Base-by-base conservation (phyloP, 108 stramenopile genomes). In the Fistulifera pelliculosa region DNA sequence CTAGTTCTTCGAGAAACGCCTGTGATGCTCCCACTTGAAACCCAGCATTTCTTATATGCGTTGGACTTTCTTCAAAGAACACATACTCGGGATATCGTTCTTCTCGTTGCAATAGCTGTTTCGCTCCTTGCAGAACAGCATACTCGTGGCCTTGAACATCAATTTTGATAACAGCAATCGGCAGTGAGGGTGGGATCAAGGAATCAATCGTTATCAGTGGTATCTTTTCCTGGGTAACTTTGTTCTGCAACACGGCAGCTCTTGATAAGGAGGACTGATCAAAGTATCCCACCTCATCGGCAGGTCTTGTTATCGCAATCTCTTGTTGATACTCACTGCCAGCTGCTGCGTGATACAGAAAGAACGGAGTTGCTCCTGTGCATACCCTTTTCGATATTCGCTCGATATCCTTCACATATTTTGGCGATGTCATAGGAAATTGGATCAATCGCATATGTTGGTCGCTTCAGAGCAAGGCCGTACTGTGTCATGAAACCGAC, bases 141-240 rank as follows among this genome's bases (percentile, higher is more conserved):
- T 27, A 27, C 35, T 54, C 53, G 35, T 27, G 18, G 53, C 53
- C 53, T 39, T 54, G 26, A 2, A 54, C 53, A 54, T 54, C 53
- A 27, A 54, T 24, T 39, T 54, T 54, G 16, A 54, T n/a, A 35
- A 54, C 17, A 2, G 24, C 28, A n/a, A 54, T 15, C 2, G 53
- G 53, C 10, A 39, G 31, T 35, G 31, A 35, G 8, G 8, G 31
- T 35, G 31, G 31, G 8, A 35, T 35, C 4, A 45, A 8, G 44
- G 44, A 45, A 45, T 45, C 44, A 17, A 45, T 17, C 11, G 44
- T 21, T 4, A 45, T 21, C 7, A 45, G 17, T 17, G 44, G 44
- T 45, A 45, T 21, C 5, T 5, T 2, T 45, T 45, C 44, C 11
- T 45, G 7, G 17, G 17, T 21, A 3, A 45, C 44, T 21, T 45